Evolutionary conservation across 345 rosid genomes (phyloP).

Genomic region (Citrus sp.): DNA sequence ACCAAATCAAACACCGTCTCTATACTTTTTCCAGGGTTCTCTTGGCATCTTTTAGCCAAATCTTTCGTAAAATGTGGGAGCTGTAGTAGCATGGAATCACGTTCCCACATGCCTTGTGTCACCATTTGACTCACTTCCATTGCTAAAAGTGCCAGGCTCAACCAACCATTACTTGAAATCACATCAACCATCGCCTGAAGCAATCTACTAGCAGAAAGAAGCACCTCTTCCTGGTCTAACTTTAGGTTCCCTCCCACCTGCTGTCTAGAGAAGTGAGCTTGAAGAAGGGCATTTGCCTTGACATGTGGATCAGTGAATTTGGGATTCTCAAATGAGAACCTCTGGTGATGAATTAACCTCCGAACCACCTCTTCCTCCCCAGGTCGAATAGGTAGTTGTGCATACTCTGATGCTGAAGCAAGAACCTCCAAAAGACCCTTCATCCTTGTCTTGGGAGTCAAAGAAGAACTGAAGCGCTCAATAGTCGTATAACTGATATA

Average conservation of each 20-base stretch:
- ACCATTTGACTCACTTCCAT: background rate
- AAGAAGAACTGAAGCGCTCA: slow-evolving; percentile 80
- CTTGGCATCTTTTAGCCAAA: slow-evolving; percentile 75
- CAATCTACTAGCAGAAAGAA: slow-evolving; percentile 10
- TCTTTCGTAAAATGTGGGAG: slow-evolving; percentile 88
- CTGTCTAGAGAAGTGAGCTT: slow-evolving; percentile 94
- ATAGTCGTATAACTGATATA: slow-evolving; percentile 87
- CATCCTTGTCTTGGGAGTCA: slow-evolving; percentile 88
- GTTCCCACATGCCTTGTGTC: background rate
- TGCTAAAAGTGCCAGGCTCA: background rate
- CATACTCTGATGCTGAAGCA: slow-evolving; percentile 90
- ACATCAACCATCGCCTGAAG: background rate
- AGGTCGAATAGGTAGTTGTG: slow-evolving; percentile 70
- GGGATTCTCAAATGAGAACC: slow-evolving; percentile 84
- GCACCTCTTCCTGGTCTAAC: slow-evolving; percentile 80
- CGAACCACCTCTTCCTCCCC: slow-evolving; percentile 88
- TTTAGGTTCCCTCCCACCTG: slow-evolving; percentile 68
- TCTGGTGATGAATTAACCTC: slow-evolving; percentile 79
- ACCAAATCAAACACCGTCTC: slow-evolving; percentile 83
- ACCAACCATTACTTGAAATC: background rate
- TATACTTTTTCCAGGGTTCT: slow-evolving; percentile 71
- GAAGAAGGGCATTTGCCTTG: slow-evolving; percentile 87
- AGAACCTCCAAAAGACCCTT: slow-evolving; percentile 89
- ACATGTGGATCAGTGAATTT: slow-evolving; percentile 77
- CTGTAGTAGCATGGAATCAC: slow-evolving; percentile 93